Percentiles rank a stretch among this genome's conserved stretches.
Conservation (phyloP, 2,329 filamentous ascomycete species). For the Penicillium sp. region DNA sequence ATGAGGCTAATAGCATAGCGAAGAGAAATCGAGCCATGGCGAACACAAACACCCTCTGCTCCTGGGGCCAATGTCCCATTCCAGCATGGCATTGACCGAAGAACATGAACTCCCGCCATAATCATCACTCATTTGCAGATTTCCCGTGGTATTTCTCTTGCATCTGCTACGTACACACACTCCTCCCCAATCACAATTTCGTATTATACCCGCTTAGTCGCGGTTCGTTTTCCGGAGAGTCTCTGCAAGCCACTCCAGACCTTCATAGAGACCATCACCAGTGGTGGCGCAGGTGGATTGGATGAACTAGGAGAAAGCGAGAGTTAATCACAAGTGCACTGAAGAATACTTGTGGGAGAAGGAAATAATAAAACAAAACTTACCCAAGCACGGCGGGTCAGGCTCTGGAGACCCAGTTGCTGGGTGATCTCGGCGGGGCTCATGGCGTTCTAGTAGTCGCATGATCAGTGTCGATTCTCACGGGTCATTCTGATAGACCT, state of each 20-base stretch:
- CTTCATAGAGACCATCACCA: slow-evolving; percentile 98
- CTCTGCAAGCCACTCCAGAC: slow-evolving; percentile 90
- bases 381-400: slow-evolving; percentile 99
- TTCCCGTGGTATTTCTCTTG: slow-evolving; percentile 37
- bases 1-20: slow-evolving; percentile 48
- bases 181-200: slow-evolving; percentile 31
- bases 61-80: slow-evolving; percentile 16
- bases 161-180: slow-evolving; percentile 28
- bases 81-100: slow-evolving; percentile 24
- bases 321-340: too few relatives aligned
- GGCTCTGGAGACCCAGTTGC: slow-evolving; percentile 98
- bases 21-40: slow-evolving; percentile 42
- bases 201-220: slow-evolving; percentile 47
- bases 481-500: neutral
- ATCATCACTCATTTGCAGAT: slow-evolving; percentile 42
- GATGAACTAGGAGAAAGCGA: slow-evolving; percentile 93
- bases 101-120: slow-evolving; percentile 37
- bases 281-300: slow-evolving; percentile 99
- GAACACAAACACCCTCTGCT: slow-evolving; percentile 38
- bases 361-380: slow-evolving; percentile 45
- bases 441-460: slow-evolving; percentile 81
- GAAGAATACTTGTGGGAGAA: too few relatives aligned
- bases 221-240: slow-evolving; percentile 73
- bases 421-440: slow-evolving; percentile 99
- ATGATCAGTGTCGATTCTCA: slow-evolving; percentile 29